Base-by-base conservation (phyloP, 148 eudicot species). In the Dysphania ambrosioides region DNA sequence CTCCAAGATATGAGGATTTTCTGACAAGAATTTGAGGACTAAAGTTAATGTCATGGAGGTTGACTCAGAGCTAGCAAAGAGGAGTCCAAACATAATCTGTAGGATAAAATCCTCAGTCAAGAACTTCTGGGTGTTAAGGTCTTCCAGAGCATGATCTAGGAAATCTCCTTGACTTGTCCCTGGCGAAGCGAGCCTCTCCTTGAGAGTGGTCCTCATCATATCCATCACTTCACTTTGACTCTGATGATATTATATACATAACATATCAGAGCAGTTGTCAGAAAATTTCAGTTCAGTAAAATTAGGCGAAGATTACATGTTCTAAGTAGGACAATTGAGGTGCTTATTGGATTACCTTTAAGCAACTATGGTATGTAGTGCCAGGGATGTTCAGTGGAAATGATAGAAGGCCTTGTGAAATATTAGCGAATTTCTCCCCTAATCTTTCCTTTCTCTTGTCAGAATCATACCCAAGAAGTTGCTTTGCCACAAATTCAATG, bases 61-160 rank as follows among this genome's bases (percentile, higher is more conserved):
- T n/a, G 88, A 75, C 56, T 85, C 86, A 8, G 79, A 82, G 72
- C 82, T 85, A 7, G 85, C 88, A 72, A 82, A 85, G 66, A 85
- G 79, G 49, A 80, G 79, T 10, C 86, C 88, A 19, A 85, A 85
- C 84, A 85, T 80, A 49, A 83, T 68, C 42, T 85, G 84, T 36
- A 79, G 61, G 63, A 85, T 82, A 70, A 85, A 85, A n/a, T 82
- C 85, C 34, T 85, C 87, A 0, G 83, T 74, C 70, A 85, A 74
- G 85, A 85, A 85, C 42, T 77, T 82, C 77, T 82, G 72, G 1
- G 75, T 53, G 59, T 68, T 26, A 5, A 82, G 41, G 77, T 79
- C 83, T 68, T 74, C 58, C 0, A 85, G 41, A 19, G 79, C 83
- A 18, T 82, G 79, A 36, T 82, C 83, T 30, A 85, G 81, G 74